Conservation (phyloP, 2,329 filamentous ascomycete species). For the Trichophyton rubrum region DNA sequence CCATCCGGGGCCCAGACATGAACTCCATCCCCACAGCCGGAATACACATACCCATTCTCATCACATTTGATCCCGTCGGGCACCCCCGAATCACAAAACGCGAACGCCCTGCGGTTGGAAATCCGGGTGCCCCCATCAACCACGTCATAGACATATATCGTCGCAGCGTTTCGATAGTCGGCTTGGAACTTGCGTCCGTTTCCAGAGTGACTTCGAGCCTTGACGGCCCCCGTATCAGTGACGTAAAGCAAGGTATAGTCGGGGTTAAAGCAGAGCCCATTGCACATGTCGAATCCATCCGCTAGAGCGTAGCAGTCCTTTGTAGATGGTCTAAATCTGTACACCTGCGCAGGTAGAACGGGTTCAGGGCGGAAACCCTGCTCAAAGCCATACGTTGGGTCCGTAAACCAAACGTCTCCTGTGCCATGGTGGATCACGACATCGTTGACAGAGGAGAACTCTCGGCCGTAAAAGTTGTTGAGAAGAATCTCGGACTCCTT, state of each 20-base stretch:
- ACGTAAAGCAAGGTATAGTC: constrained; percentile 31
- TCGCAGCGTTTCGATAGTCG: constrained; percentile 14
- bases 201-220: constrained; percentile 14
- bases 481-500: constrained; percentile 18
- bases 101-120: constrained; percentile 41
- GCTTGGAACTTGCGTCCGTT: constrained; percentile 11
- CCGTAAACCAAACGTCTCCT: constrained; percentile 30
- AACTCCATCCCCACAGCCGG: constrained; percentile 42
- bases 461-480: constrained; percentile 25
- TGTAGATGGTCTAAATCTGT: constrained; percentile 27
- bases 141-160: constrained; percentile 32
- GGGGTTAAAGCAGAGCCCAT: constrained; percentile 33
- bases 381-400: constrained; percentile 27
- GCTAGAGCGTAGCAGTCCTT: constrained; percentile 27
- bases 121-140: constrained; percentile 32
- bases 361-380: constrained; percentile 25
- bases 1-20: constrained; percentile 42
- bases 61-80: constrained; percentile 40
- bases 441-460: constrained; percentile 31
- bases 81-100: constrained; percentile 36
- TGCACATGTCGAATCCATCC: constrained; percentile 29
- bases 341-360: constrained; percentile 26
- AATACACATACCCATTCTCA: constrained; percentile 43
- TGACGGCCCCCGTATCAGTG: constrained; percentile 28
- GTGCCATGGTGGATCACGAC: constrained; percentile 24